phyloP scores from a whole-genome alignment of 345 rosid genomes.

The Microthlaspi erraticum region DNA sequence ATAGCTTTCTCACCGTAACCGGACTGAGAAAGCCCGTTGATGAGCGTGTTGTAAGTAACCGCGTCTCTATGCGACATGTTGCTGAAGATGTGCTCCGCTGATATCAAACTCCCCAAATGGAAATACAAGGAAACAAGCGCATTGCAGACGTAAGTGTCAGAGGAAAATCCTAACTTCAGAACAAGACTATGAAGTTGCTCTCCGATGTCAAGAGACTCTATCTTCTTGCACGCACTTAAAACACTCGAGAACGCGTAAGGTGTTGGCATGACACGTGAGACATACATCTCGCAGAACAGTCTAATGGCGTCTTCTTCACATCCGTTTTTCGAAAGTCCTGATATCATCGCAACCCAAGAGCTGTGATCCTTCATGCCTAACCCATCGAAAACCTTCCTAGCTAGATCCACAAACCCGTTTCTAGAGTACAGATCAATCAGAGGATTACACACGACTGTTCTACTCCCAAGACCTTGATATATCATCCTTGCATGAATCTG shows the following conservation, averaged over 20 bases:
- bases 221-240: conserved; percentile 78
- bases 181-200: conserved; percentile 77
- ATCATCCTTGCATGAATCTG: conserved; percentile 74
- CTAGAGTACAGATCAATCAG: conserved; percentile 74
- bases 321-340: conserved; percentile 74
- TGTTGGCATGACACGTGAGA: conserved; percentile 56
- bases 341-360: conserved; percentile 88
- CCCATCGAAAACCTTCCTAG: conserved; percentile 64
- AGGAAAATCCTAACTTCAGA: conserved; percentile 70
- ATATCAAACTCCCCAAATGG: conserved; percentile 56
- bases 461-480: conserved; percentile 57
- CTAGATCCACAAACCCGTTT: conserved; percentile 57
- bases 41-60: conserved; percentile 84
- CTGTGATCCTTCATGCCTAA: conserved; percentile 61
- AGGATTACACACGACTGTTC: conserved; percentile 58
- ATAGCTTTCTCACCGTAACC: conserved; percentile 67
- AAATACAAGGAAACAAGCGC: conserved; percentile 82
- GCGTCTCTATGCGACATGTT: conserved; percentile 63
- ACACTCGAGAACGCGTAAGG: conserved; percentile 84
- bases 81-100: conserved; percentile 74
- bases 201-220: conserved; percentile 58
- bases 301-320: conserved; percentile 60
- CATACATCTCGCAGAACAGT: conserved; percentile 67
- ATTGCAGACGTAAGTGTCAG: conserved; percentile 77
- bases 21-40: conserved; percentile 77